A percentile compares a stretch with the other conserved stretches of the same genome.
Evolutionary conservation across 2,329 filamentous ascomycete genomes (phyloP).

Genomic region (Cladosporium austrohemisphaericum): DNA sequence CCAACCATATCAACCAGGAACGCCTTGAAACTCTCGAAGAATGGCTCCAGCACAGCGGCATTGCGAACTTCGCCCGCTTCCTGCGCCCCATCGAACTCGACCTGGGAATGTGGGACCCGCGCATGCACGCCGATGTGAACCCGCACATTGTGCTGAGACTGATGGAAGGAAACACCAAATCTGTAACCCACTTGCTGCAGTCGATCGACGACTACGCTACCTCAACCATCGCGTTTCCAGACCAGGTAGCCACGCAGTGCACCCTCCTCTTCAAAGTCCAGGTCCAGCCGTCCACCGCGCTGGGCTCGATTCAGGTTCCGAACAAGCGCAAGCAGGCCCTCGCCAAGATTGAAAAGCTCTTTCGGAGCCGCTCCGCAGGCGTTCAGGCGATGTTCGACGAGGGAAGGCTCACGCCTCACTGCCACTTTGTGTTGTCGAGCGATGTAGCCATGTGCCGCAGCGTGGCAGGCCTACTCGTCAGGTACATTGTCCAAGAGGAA

Average conservation of each 20-base stretch:
- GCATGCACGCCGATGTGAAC: not conserved
- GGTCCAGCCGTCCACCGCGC: not conserved
- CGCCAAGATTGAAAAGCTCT: not conserved
- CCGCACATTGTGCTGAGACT: not conserved
- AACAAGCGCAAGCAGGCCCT: conserved; percentile 6
- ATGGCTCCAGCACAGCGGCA: conserved; percentile 1
- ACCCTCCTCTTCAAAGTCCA: conserved; percentile 3
- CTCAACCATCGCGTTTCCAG: not conserved
- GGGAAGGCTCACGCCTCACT: not conserved
- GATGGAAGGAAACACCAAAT: not conserved
- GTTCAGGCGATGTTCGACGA: not conserved
- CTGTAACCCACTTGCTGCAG: too few relatives aligned
- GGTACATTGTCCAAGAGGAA: conserved; percentile 4
- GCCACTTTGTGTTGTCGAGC: not conserved
- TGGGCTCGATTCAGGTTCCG: not conserved
- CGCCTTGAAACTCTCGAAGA: not conserved
- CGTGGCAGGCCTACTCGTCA: conserved; percentile 5
- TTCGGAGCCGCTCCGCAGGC: not conserved
- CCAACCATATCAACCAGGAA: not conserved
- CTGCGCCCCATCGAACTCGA: conserved; percentile 2
- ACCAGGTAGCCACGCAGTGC: not conserved
- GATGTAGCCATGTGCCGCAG: not conserved
- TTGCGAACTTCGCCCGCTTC: not conserved
- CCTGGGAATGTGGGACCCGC: conserved; percentile 1
- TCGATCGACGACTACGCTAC: too few relatives aligned